Conservation (phyloP, 805 yeast genomes). For the Kodamaea hsintzibuensis region DNA sequence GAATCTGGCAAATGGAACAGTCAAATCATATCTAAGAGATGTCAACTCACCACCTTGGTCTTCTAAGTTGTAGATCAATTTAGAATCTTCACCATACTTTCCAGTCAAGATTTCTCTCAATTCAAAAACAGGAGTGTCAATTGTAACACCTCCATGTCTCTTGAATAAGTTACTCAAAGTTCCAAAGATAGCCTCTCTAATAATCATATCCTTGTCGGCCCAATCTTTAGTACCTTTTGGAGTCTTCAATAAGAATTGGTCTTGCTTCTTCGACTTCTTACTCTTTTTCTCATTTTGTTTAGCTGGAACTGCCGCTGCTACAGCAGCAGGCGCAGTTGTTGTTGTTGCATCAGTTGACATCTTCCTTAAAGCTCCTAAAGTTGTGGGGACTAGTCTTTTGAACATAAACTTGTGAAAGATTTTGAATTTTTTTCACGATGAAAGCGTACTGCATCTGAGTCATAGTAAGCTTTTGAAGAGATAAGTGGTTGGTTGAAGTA, state of each 20-base stretch:
- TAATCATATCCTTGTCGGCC: slow-evolving; percentile 97
- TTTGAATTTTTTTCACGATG: slow-evolving; percentile 1
- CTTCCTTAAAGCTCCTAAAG: slow-evolving; percentile 11
- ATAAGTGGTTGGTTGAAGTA: not conserved
- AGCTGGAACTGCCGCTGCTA: slow-evolving; percentile 12
- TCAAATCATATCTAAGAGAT: slow-evolving; percentile 91
- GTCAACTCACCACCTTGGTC: slow-evolving; percentile 99
- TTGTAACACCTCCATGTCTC: slow-evolving; percentile 97
- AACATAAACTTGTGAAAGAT: slow-evolving; percentile 6
- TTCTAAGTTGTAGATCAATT: slow-evolving; percentile 90
- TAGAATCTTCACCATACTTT: slow-evolving; percentile 98
- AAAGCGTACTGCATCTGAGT: slow-evolving; percentile 2
- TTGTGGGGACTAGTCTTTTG: slow-evolving; percentile 8
- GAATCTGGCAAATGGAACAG: slow-evolving; percentile 97
- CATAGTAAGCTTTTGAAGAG: not conserved
- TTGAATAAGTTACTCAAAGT: slow-evolving; percentile 76
- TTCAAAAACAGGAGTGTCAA: slow-evolving; percentile 98
- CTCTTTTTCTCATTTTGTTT: slow-evolving; percentile 14
- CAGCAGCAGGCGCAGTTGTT: slow-evolving; percentile 10
- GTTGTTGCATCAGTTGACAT: slow-evolving; percentile 17
- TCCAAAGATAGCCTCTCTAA: slow-evolving; percentile 83
- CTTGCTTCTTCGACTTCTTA: slow-evolving; percentile 43
- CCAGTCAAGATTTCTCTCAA: slow-evolving; percentile 93
- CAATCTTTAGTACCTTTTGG: slow-evolving; percentile 98
- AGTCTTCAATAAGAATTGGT: slow-evolving; percentile 80